Conservation (phyloP, 805 yeast species). For the Ogataea minuta region DNA sequence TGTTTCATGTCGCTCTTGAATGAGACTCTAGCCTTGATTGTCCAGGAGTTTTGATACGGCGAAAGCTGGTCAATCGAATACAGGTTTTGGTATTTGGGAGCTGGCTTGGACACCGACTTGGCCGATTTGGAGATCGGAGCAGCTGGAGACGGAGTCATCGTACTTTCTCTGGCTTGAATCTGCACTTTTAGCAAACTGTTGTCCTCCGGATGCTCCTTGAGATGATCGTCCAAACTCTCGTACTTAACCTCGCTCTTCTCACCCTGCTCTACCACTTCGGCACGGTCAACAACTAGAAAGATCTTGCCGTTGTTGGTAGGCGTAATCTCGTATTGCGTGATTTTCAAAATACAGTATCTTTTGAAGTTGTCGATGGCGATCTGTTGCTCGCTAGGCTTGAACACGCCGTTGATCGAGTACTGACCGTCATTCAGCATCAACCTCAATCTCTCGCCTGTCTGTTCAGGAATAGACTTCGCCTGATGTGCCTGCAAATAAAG, state of each 20-base stretch:
- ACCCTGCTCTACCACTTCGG: slow-evolving; percentile 35
- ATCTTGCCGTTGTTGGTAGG: slow-evolving; percentile 29
- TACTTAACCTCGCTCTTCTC: slow-evolving; percentile 28
- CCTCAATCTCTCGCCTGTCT: slow-evolving; percentile 42
- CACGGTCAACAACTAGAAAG: slow-evolving; percentile 29
- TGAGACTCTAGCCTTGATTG: slow-evolving; percentile 88
- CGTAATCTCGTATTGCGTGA: slow-evolving; percentile 24
- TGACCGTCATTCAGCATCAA: slow-evolving; percentile 53
- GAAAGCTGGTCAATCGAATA: slow-evolving; percentile 83
- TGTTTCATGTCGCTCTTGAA: slow-evolving; percentile 84
- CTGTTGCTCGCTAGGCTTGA: slow-evolving; percentile 43
- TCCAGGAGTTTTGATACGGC: slow-evolving; percentile 90
- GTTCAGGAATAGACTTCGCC: slow-evolving; percentile 35
- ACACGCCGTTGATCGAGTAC: slow-evolving; percentile 48
- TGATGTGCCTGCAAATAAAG: slow-evolving; percentile 33
- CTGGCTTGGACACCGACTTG: slow-evolving; percentile 21
- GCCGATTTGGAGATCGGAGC: slow-evolving; percentile 14
- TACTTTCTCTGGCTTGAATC: slow-evolving; percentile 10
- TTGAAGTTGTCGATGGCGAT: slow-evolving; percentile 29
- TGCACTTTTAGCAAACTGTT: slow-evolving; percentile 30
- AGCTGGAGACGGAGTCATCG: slow-evolving; percentile 21
- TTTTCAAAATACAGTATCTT: slow-evolving; percentile 25
- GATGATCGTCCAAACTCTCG: slow-evolving; percentile 50
- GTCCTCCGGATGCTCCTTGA: slow-evolving; percentile 57
- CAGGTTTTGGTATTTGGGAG: slow-evolving; percentile 39